phyloP scores from a whole-genome alignment of 768 basidiomycete genomes.

The Termitomyces eurrhizus region DNA sequence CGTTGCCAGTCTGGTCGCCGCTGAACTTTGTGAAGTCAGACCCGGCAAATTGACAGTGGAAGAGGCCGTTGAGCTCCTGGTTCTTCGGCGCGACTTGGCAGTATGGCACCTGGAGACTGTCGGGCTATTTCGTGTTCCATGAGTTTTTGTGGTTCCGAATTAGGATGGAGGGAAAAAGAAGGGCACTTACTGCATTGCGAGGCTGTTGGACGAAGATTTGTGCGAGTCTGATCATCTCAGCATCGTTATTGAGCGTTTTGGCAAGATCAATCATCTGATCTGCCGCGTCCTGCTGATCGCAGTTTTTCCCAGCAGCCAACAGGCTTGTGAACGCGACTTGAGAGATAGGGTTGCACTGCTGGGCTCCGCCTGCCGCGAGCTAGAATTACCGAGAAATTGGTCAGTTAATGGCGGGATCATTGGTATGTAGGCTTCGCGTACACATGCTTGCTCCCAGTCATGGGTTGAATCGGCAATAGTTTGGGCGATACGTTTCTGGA shows the following conservation, averaged over 20 bases:
- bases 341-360: constrained; percentile 43
- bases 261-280: constrained; percentile 50
- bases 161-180: not conserved
- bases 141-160: not conserved
- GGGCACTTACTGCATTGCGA: constrained; percentile 39
- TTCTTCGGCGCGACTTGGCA: constrained; percentile 48
- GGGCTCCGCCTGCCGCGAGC: constrained; percentile 40
- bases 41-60: constrained; percentile 48
- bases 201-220: constrained; percentile 51
- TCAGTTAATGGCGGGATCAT: not conserved
- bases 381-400: constrained; percentile 10
- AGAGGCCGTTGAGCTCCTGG: constrained; percentile 45
- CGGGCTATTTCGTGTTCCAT: constrained; percentile 28
- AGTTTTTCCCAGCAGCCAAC: constrained; percentile 40
- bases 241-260: constrained; percentile 32
- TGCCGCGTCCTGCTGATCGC: constrained; percentile 46
- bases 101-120: constrained; percentile 43
- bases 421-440: constrained; percentile 27
- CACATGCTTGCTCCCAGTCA: constrained; percentile 51
- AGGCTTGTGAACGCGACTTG: constrained; percentile 41
- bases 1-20: constrained; percentile 38
- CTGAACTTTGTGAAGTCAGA: constrained; percentile 39
- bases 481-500: constrained; percentile 47
- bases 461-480: constrained; percentile 41
- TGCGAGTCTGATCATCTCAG: constrained; percentile 41